phyloP scores from a whole-genome alignment of 2,329 filamentous ascomycete genomes.

The Chrysoporthe puriensis region DNA sequence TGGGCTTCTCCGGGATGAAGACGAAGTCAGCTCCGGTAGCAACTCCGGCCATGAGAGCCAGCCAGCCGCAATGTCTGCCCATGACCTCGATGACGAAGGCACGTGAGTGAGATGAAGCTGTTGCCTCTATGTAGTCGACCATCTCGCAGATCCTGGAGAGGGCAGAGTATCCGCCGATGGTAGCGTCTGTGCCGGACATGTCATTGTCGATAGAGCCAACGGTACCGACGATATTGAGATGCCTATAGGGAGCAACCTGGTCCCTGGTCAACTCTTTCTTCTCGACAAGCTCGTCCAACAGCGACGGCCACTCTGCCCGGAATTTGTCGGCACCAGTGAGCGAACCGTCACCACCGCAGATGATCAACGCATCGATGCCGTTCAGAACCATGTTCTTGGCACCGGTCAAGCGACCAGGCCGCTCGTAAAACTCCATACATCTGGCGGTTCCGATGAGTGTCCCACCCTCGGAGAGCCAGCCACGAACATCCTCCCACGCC shows the following conservation, averaged over 20 bases:
- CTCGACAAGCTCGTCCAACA: constrained; percentile 82
- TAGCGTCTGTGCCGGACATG: constrained; percentile 94
- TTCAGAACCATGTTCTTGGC: constrained; percentile 93
- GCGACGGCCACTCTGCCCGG: constrained; percentile 85
- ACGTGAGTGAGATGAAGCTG: constrained; percentile 89
- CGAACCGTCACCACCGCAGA: constrained; percentile 95
- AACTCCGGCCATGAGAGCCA: constrained; percentile 94
- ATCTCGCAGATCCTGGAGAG: constrained; percentile 92
- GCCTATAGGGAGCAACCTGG: constrained; percentile 75
- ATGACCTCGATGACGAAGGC: constrained; percentile 99
- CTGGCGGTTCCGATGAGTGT: constrained; percentile 95
- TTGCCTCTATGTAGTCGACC: constrained; percentile 96
- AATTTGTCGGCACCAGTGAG: constrained; percentile 95
- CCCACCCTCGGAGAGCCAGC: constrained; percentile 90
- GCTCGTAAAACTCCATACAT: constrained; percentile 90
- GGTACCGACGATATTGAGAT: constrained; percentile 94
- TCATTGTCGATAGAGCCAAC: constrained; percentile 99
- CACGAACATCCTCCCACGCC: constrained; percentile 91
- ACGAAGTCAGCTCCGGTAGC: constrained; percentile 95
- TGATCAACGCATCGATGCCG: constrained; percentile 93
- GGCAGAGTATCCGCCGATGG: constrained; percentile 95
- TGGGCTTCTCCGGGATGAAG: constrained; percentile 94
- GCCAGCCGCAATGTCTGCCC: constrained; percentile 97
- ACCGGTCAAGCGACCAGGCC: constrained; percentile 78
- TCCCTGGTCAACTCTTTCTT: constrained; percentile 70